Base-by-base conservation (phyloP, 139 green algal species). In the Coelastrella sp. region DNA sequence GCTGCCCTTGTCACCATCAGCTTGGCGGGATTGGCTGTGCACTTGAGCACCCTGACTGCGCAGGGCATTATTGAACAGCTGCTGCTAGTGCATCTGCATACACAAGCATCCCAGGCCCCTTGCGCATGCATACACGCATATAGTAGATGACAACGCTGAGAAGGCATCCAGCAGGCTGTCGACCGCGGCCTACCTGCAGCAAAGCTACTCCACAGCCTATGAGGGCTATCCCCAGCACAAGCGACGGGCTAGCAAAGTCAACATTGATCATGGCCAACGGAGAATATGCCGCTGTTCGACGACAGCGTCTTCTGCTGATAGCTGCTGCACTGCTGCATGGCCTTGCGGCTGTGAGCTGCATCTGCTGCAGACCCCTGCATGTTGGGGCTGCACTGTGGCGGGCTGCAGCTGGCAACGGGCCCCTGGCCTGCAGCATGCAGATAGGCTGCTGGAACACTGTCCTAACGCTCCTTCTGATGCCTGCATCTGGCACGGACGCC, bases 211-310 rank as follows among this genome's bases (percentile, higher is more conserved):
- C 94, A 60, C 91, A 93, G 20, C 91, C 92, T 65, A 96, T 96
- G 8, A 96, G 87, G 0, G 80, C 88, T 5, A 92, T 89, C 23
- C 94, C 94, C 7, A 96, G 86, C 61, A 95, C 77, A 60, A 96
- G 85, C 0, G 92, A 94, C 0, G 94, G 94, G 66, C 88, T 95
- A 17, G 93, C 92, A 80, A 96, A 94, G 58, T 96, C 94, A 20
- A 96, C 94, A 73, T 96, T 96, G 47, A 96, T 93, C 94, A 96
- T 96, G 0, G 94, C 94, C 19, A 92, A 58, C 0, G 92, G 23
- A 5, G 66, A 80, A 4, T 89, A 68, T 2, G 68, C 89, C 5
- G 89, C 81, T 77, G 68, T 8, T 32, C 16, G 54, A 61, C 73
- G n/a, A n/a, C 73, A 73, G 71, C 73, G 71, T 0, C 54, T 14